A percentile compares a stretch with the other conserved stretches of the same genome.
Conservation (phyloP, 768 basidiomycete genomes). For the Collybia mongolica region DNA sequence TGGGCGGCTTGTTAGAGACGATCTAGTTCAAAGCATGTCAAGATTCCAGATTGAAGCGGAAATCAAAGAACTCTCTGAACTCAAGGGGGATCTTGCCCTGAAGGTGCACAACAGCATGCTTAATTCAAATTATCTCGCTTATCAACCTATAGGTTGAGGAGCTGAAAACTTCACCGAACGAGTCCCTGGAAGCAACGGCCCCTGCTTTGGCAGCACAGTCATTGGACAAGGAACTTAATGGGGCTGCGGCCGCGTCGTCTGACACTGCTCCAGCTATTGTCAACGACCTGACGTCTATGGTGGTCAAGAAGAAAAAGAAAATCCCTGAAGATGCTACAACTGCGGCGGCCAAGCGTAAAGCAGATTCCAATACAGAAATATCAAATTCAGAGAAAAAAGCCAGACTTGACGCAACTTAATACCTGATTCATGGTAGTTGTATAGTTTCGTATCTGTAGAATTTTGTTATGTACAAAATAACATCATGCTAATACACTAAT, state of each 20-base stretch:
- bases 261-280: constrained; percentile 43
- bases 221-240: constrained; percentile 70
- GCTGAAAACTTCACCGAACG: constrained; percentile 76
- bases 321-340: constrained; percentile 26
- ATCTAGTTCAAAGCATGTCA: constrained; percentile 63
- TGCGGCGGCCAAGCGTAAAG: constrained; percentile 62
- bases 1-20: constrained; percentile 44
- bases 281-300: constrained; percentile 82
- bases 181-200: constrained; percentile 51
- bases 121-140: background rate
- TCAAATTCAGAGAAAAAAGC: constrained; percentile 63
- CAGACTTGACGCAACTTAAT: constrained; percentile 45
- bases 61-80: constrained; percentile 71
- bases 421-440: constrained; percentile 10
- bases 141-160: constrained; percentile 74
- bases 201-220: constrained; percentile 71
- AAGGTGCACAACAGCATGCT: constrained; percentile 51
- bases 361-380: constrained; percentile 52
- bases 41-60: constrained; percentile 75
- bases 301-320: constrained; percentile 87
- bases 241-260: constrained; percentile 30
- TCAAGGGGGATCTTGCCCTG: constrained; percentile 79
- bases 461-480: constrained; percentile 1
- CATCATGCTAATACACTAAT: too few relatives aligned
- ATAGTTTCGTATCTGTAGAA: constrained; percentile 11